Evolutionary conservation across 2,329 filamentous ascomycete species (phyloP).

Genomic region (Lithohypha guttulata): DNA sequence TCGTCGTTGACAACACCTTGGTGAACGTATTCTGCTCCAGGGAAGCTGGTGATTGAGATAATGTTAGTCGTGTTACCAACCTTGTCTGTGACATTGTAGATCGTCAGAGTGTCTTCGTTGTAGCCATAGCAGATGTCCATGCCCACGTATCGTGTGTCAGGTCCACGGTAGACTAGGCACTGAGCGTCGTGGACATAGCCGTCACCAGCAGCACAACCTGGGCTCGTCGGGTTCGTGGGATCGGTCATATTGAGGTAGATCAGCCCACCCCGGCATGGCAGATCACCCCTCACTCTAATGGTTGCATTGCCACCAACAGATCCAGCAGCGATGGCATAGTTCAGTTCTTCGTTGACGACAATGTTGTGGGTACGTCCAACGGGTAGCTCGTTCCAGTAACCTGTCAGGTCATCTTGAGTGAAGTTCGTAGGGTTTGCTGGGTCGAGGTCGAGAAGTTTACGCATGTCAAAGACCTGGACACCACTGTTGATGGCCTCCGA

Average conservation of each 20-base stretch:
- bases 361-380: conserved; percentile 43
- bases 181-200: conserved; percentile 54
- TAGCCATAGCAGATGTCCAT: conserved; percentile 48
- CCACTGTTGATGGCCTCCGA: conserved; percentile 41
- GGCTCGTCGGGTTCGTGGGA: conserved; percentile 41
- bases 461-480: conserved; percentile 56
- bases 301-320: conserved; percentile 32
- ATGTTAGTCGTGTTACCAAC: conserved; percentile 23
- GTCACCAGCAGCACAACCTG: conserved; percentile 46
- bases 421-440: conserved; percentile 34
- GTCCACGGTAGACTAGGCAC: conserved; percentile 46
- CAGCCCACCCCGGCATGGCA: conserved; percentile 45
- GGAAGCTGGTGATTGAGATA: conserved; percentile 9
- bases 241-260: conserved; percentile 50
- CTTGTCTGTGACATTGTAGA: conserved; percentile 15
- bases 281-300: too few relatives aligned
- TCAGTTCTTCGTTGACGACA: conserved; percentile 40
- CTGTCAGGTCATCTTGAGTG: conserved; percentile 34
- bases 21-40: conserved; percentile 40
- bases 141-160: conserved; percentile 38
- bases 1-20: conserved; percentile 45
- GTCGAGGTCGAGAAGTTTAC: conserved; percentile 42
- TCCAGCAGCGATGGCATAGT: conserved; percentile 39
- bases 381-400: conserved; percentile 33
- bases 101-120: conserved; percentile 32